Evolutionary conservation across 2,329 filamentous ascomycete species (phyloP).

Genomic region (Aspergillus viridinutans): DNA sequence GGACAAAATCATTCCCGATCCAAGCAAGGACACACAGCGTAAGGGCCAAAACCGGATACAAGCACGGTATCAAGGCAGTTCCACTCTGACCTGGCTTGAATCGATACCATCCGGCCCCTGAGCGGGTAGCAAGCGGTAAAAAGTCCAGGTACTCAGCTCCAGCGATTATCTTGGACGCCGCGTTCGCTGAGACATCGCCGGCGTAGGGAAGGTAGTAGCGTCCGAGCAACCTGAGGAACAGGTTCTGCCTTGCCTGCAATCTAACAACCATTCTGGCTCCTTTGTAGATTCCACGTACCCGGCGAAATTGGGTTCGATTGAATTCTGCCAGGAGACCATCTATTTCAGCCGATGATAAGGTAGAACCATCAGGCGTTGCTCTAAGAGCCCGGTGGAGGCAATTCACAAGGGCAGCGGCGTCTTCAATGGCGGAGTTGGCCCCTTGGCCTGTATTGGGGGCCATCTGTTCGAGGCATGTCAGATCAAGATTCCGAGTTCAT

Average conservation of each 20-base stretch:
- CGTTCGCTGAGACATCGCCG: conserved; percentile 10
- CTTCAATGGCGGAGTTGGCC: conserved; percentile 38
- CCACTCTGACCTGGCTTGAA: background rate
- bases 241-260: background rate
- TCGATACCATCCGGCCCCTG: background rate
- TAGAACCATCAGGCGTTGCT: background rate
- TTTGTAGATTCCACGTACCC: background rate
- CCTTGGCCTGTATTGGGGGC: conserved; percentile 35
- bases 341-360: background rate
- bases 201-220: background rate
- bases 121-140: background rate
- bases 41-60: background rate
- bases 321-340: background rate
- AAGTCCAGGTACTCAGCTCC: background rate
- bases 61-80: background rate
- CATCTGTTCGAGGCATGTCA: conserved; percentile 15
- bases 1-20: background rate
- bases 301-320: background rate
- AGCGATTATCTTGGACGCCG: conserved; percentile 15
- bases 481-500: background rate
- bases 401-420: conserved; percentile 32
- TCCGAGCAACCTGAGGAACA: background rate
- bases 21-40: background rate
- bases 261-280: background rate
- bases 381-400: background rate